Evolutionary conservation across 805 yeast genomes (phyloP).

Genomic region (Schizosaccharomyces japonicus): DNA sequence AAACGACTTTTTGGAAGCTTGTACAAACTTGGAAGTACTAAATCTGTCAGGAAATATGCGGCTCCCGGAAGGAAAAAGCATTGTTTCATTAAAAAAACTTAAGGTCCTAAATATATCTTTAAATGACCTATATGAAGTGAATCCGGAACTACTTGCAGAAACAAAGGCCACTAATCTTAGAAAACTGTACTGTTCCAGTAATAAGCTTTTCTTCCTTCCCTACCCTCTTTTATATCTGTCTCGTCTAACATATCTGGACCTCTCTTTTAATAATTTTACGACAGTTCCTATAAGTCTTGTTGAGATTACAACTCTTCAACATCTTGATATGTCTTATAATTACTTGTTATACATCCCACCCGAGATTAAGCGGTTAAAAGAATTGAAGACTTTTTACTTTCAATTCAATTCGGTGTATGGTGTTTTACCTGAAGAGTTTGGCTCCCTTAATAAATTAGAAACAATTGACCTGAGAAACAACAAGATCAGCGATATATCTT

Average conservation of each 20-base stretch:
- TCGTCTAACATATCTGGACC: neutral
- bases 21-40: slow-evolving; percentile 18
- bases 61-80: neutral
- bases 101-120: neutral
- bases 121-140: slow-evolving; percentile 15
- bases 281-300: slow-evolving; percentile 51
- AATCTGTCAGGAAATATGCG: neutral
- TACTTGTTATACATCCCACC: slow-evolving; percentile 23
- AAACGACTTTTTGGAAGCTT: slow-evolving; percentile 59
- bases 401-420: neutral
- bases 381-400: slow-evolving; percentile 33
- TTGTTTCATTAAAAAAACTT: neutral
- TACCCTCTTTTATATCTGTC: neutral
- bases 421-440: neutral
- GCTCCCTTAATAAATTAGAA: neutral
- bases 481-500: neutral
- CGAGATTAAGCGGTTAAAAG: slow-evolving; percentile 31
- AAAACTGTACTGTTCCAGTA: neutral
- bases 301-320: slow-evolving; percentile 40
- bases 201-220: neutral
- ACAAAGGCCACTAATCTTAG: neutral
- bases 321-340: slow-evolving; percentile 56
- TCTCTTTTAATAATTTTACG: slow-evolving; percentile 36
- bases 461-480: neutral
- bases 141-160: slow-evolving; percentile 29